Percentiles rank a stretch among this genome's conserved stretches.
Evolutionary conservation across 345 rosid species (phyloP).

Genomic region (Mangifera indica): DNA sequence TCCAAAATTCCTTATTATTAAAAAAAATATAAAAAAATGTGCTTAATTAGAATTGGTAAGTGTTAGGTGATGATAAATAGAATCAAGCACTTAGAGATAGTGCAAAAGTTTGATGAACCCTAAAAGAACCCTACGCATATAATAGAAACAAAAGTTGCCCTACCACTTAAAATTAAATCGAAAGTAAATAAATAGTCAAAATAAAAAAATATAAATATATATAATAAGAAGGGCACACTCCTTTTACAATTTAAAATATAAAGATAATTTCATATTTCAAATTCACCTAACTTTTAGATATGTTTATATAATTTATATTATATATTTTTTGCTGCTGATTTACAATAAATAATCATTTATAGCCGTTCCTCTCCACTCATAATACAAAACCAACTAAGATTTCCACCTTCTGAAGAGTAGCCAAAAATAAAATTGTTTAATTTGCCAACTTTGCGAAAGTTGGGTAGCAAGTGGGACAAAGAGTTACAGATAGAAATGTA

Average conservation of each 20-base stretch:
- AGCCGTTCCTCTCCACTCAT: constrained; percentile 20
- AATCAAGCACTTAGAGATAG: not conserved
- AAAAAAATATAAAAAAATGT: no score
- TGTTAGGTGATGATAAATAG: not conserved
- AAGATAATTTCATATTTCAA: no score
- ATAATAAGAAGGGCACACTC: no score
- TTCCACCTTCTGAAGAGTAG: constrained; percentile 38
- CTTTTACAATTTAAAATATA: no score
- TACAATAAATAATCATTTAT: not conserved
- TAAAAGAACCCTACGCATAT: not conserved
- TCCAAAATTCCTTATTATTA: no score
- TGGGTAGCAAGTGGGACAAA: constrained; percentile 21
- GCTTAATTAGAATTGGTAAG: not conserved
- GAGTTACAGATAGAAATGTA: constrained; percentile 24
- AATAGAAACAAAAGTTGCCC: not conserved
- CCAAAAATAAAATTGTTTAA: constrained; percentile 18
- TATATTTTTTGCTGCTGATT: no score
- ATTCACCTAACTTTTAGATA: no score
- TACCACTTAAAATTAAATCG: not conserved
- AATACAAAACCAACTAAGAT: constrained; percentile 40
- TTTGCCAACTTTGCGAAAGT: constrained; percentile 31
- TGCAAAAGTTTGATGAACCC: not conserved
- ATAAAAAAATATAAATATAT: no score
- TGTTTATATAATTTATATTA: no score
- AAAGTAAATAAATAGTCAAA: no score